phyloP scores from a whole-genome alignment of 805 yeast species.

The Candida arabinofermentans region DNA sequence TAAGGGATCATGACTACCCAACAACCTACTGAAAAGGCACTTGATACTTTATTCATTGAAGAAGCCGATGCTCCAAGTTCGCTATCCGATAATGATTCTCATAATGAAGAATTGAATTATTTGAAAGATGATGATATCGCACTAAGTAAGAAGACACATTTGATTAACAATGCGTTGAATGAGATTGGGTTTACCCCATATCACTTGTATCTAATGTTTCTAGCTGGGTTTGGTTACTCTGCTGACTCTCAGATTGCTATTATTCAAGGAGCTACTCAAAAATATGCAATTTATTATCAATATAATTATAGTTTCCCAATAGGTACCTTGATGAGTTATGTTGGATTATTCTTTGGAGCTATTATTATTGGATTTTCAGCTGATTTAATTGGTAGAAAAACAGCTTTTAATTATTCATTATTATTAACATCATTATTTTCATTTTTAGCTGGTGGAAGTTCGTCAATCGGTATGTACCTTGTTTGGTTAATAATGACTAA shows the following conservation, averaged over 20 bases:
- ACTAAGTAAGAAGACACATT: conserved; percentile 29
- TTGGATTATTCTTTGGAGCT: conserved; percentile 47
- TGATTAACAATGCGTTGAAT: conserved; percentile 45
- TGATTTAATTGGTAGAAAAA: conserved; percentile 47
- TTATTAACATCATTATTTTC: conserved; percentile 43
- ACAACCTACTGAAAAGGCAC: no score
- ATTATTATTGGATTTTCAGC: conserved; percentile 51
- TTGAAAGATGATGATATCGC: conserved; percentile 2
- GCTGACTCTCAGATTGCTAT: conserved; percentile 43
- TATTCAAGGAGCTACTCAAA: conserved; percentile 39
- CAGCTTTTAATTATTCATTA: conserved; percentile 45
- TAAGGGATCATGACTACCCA: no score
- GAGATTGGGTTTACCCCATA: conserved; percentile 53
- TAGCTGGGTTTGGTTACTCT: conserved; percentile 48
- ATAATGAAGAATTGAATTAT: neutral
- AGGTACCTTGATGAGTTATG: conserved; percentile 39
- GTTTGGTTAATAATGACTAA: conserved; percentile 37
- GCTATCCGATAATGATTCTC: no score
- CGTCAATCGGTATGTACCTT: conserved; percentile 41
- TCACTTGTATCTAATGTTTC: conserved; percentile 40
- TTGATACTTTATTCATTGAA: no score
- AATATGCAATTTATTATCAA: conserved; percentile 38
- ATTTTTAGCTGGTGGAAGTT: conserved; percentile 46
- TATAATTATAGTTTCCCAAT: conserved; percentile 36
- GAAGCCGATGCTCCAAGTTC: no score